Evolutionary conservation across 1,284 basidiomycete genomes (phyloP).

Genomic region (Papiliotrema laurentii): DNA sequence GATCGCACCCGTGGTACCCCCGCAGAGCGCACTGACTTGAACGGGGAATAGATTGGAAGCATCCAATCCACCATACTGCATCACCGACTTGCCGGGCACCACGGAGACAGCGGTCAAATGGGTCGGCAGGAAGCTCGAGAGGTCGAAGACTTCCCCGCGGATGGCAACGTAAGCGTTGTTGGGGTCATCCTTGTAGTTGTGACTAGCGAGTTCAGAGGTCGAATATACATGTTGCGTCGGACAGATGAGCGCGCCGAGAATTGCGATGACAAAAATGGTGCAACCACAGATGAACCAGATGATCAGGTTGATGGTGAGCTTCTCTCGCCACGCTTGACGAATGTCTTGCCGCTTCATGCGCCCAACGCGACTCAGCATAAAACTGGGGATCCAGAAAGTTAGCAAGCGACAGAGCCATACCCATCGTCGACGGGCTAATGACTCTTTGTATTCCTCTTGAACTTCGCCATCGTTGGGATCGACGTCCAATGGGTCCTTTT

Average conservation of each 20-base stretch:
- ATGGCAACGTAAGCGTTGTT: constrained; percentile 76
- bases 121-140: constrained; percentile 41
- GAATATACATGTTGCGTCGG: constrained; percentile 91
- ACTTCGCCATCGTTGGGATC: constrained; percentile 80
- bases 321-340: constrained; percentile 95
- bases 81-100: constrained; percentile 66
- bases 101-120: constrained; percentile 70
- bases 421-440: constrained; percentile 76
- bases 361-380: constrained; percentile 65
- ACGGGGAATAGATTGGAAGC: constrained; percentile 86
- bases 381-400: constrained; percentile 84
- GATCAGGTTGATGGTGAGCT: constrained; percentile 89
- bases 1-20: constrained; percentile 73
- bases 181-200: constrained; percentile 61
- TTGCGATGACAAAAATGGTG: constrained; percentile 87
- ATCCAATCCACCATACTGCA: constrained; percentile 76
- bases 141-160: constrained; percentile 73
- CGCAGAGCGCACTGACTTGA: constrained; percentile 92
- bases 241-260: constrained; percentile 85
- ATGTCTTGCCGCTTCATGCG: constrained; percentile 93
- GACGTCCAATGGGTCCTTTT: constrained; percentile 70
- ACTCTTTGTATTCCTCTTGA: constrained; percentile 78
- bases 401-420: constrained; percentile 82
- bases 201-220: constrained; percentile 65
- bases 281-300: constrained; percentile 91